phyloP scores from a whole-genome alignment of 2,329 filamentous ascomycete species.

The Myriosclerotinia duriaeana region DNA sequence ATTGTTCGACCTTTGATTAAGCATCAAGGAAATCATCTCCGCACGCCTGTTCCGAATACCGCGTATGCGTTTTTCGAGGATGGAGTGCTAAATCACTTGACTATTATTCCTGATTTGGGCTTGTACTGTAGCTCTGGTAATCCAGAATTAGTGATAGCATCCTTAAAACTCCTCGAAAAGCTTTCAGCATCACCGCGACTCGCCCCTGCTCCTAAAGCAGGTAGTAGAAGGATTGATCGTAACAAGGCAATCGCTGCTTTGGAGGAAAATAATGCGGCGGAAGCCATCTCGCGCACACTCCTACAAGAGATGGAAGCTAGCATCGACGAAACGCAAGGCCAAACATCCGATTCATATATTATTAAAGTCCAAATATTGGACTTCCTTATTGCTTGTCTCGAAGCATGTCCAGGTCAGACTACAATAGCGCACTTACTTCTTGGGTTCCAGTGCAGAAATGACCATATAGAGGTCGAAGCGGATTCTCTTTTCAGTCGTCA shows the following conservation, averaged over 20 bases:
- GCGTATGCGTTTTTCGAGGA: constrained; percentile 91
- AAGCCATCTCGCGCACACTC: constrained; percentile 74
- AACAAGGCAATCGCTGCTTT: constrained; percentile 89
- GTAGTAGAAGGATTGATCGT: constrained; percentile 49
- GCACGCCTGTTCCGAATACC: constrained; percentile 66
- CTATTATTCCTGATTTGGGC: constrained; percentile 77
- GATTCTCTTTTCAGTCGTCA: constrained; percentile 69
- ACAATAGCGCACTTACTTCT: constrained; percentile 89
- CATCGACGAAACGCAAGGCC: constrained; percentile 71
- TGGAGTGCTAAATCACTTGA: constrained; percentile 77
- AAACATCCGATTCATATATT: constrained; percentile 69
- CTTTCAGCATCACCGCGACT: constrained; percentile 76
- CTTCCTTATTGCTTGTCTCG: constrained; percentile 79
- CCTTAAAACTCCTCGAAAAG: constrained; percentile 79
- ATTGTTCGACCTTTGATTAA: constrained; percentile 80
- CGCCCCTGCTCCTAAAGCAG: constrained; percentile 30
- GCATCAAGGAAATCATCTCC: constrained; percentile 58
- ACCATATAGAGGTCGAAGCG: constrained; percentile 65
- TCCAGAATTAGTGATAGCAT: constrained; percentile 74
- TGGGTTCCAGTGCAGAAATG: constrained; percentile 77
- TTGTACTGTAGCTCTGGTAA: constrained; percentile 85
- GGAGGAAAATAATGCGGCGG: constrained; percentile 66
- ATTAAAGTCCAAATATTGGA: constrained; percentile 84
- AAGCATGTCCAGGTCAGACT: constrained; percentile 71
- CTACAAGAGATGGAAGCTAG: constrained; percentile 64